A percentile compares a stretch with the other conserved stretches of the same genome.
Conservation (phyloP, 2,329 filamentous ascomycete genomes). For the Aspergillus luchuensis region DNA sequence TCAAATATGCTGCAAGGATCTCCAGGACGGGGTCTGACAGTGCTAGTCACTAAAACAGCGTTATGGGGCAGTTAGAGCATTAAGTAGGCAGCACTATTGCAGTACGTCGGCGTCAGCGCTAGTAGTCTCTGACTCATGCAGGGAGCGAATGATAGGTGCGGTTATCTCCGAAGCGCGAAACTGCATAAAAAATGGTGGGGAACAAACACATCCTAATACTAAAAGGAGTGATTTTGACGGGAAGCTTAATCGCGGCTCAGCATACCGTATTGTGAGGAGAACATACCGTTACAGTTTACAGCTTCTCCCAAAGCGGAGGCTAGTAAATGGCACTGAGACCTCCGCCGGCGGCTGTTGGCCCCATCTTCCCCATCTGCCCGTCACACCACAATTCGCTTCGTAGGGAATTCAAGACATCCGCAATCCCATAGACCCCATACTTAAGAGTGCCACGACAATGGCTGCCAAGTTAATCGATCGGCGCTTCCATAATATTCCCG, state of each 20-base stretch:
- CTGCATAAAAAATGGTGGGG: not conserved
- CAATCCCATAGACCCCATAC: not conserved
- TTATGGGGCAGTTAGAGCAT: not conserved
- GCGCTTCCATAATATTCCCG: conserved; percentile 41
- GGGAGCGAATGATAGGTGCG: not conserved
- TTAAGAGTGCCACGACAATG: conserved; percentile 22
- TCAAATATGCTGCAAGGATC: not conserved
- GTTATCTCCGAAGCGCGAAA: not conserved
- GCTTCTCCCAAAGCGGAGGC: not conserved
- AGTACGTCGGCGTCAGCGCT: not conserved
- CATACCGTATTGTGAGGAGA: not conserved
- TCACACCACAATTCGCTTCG: not conserved
- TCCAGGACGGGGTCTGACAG: not conserved
- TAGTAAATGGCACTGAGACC: not conserved
- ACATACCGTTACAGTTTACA: no score
- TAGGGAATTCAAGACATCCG: no score
- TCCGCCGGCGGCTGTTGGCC: not conserved
- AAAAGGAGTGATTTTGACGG: not conserved
- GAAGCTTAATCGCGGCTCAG: not conserved
- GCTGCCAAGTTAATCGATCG: conserved; percentile 43
- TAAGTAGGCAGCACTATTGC: not conserved
- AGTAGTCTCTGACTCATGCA: not conserved
- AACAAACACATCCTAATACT: no score
- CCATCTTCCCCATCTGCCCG: not conserved
- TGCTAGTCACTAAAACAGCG: not conserved